These are phyloP conservation scores for Bertia moriformis DNA, from an alignment of 2,329 filamentous ascomycete species.

Conservation along the genomic window DNA sequence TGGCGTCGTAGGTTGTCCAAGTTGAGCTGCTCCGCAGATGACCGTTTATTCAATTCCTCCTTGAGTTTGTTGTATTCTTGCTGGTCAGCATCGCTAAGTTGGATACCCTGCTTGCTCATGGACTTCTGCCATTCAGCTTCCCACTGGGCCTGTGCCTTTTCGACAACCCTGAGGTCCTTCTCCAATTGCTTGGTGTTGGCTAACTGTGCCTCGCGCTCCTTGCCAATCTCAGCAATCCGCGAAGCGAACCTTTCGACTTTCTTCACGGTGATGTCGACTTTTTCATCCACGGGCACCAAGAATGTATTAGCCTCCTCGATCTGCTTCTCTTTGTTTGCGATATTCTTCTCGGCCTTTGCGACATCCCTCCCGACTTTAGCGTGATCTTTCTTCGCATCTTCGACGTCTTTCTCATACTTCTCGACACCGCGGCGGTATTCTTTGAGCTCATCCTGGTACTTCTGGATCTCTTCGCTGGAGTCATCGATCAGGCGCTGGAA, in stretches of 20 bases:
- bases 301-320: constrained; percentile 76
- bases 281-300: constrained; percentile 81
- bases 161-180: constrained; percentile 69
- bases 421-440: constrained; percentile 81
- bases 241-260: constrained; percentile 55
- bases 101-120: constrained; percentile 72
- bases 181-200: constrained; percentile 58
- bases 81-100: constrained; percentile 71
- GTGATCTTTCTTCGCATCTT: constrained; percentile 73
- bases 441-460: constrained; percentile 86
- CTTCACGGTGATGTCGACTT: constrained; percentile 64
- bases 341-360: constrained; percentile 66
- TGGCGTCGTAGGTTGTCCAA: constrained; percentile 79
- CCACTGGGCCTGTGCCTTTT: constrained; percentile 79
- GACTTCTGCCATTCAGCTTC: constrained; percentile 76
- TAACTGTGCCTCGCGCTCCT: constrained; percentile 62
- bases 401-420: constrained; percentile 65
- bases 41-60: constrained; percentile 70
- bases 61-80: constrained; percentile 79
- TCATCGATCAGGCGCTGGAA: constrained; percentile 88
- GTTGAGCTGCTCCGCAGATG: constrained; percentile 66
- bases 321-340: constrained; percentile 72
- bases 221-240: constrained; percentile 56
- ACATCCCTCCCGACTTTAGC: constrained; percentile 63
- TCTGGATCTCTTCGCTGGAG: constrained; percentile 77